Evolutionary conservation across 208 protist genomes (phyloP).

Genomic region (Novymonas esmeraldas): DNA sequence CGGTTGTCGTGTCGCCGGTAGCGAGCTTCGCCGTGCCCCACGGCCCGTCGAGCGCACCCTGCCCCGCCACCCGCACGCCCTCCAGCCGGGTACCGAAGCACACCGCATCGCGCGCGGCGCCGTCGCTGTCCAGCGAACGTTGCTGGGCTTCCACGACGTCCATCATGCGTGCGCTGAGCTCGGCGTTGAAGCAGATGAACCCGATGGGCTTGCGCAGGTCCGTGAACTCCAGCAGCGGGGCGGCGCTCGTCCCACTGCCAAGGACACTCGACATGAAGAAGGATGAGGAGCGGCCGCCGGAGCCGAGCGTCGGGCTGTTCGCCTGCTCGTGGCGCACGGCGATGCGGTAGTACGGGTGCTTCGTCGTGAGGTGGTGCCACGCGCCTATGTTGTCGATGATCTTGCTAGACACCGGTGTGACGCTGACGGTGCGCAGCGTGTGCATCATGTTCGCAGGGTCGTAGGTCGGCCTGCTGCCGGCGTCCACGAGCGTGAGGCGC

Average conservation of each 20-base stretch:
- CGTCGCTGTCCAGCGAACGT: not conserved
- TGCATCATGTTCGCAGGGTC: constrained; percentile 70
- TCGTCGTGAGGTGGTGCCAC: constrained; percentile 71
- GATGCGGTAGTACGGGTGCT: constrained; percentile 89
- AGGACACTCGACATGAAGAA: constrained; percentile 63
- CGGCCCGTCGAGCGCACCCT: constrained; percentile 45
- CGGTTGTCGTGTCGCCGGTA: constrained; percentile 22
- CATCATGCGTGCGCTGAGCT: constrained; percentile 69
- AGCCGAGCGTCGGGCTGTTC: constrained; percentile 57
- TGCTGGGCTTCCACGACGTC: constrained; percentile 63
- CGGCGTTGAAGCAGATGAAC: constrained; percentile 82
- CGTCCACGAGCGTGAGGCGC: constrained; percentile 67
- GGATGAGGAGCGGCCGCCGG: constrained; percentile 43
- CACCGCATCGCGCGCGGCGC: constrained; percentile 37
- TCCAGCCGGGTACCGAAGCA: constrained; percentile 59
- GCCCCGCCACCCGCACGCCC: constrained; percentile 40
- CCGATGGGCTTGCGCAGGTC: constrained; percentile 81
- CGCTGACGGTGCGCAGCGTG: constrained; percentile 73
- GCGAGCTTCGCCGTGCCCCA: constrained; percentile 46
- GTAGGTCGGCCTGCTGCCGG: constrained; percentile 48
- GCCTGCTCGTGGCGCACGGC: constrained; percentile 82
- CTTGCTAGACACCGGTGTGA: constrained; percentile 84
- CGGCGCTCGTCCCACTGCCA: constrained; percentile 41
- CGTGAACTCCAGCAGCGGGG: constrained; percentile 80
- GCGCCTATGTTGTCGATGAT: constrained; percentile 80